A percentile compares a stretch with the other conserved stretches of the same genome.
phyloP scores from a whole-genome alignment of 202 grass and related monocot species.

The Setaria viridis region DNA sequence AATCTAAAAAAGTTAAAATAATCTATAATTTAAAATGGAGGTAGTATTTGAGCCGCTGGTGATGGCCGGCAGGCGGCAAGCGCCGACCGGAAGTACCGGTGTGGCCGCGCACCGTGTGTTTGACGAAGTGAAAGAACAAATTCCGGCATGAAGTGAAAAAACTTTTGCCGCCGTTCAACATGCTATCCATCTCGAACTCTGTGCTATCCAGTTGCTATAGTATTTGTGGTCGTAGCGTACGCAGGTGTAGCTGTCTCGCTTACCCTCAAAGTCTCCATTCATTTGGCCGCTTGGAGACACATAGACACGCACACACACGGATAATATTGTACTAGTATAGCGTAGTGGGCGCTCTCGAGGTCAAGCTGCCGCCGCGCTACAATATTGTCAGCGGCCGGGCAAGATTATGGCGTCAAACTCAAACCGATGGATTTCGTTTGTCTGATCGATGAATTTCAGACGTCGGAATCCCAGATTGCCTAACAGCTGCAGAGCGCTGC shows the following conservation, averaged over 20 bases:
- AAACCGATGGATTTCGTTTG: neutral
- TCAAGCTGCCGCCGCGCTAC: no score
- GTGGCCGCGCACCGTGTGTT: no score
- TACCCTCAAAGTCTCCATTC: neutral
- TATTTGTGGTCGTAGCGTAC: neutral
- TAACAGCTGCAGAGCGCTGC: neutral
- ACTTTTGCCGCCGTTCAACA: no score
- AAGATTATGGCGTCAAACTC: neutral
- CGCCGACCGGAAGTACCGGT: no score
- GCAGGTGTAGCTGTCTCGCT: neutral
- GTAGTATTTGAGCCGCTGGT: no score
- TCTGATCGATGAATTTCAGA: neutral
- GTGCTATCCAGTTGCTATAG: neutral
- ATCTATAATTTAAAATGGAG: no score
- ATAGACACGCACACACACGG: no score
- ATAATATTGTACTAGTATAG: neutral
- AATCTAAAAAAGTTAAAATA: no score
- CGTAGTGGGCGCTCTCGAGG: no score
- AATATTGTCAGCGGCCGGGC: neutral
- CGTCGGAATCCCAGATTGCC: neutral
- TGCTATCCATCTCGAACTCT: neutral
- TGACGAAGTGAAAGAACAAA: no score
- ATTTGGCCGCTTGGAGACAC: neutral
- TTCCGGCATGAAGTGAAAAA: no score
- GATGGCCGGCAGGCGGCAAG: no score